phyloP scores from a whole-genome alignment of 2,329 filamentous ascomycete genomes.

The Boeremia exigua region DNA sequence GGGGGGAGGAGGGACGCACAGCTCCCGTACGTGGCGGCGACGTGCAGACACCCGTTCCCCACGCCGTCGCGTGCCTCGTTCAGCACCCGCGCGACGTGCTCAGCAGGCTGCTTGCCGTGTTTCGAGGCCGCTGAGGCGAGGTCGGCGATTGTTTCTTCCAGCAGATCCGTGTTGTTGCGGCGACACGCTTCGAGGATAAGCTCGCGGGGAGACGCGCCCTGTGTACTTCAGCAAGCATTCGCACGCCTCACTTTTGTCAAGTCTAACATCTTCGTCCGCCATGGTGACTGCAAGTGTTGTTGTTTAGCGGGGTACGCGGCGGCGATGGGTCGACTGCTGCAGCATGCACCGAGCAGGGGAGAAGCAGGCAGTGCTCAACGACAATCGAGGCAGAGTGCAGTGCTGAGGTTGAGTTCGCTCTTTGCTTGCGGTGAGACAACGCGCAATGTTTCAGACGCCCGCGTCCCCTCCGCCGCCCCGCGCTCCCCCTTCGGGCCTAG shows the following conservation, averaged over 20 bases:
- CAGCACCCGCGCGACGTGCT: conserved; percentile 75
- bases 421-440: conserved; percentile 12
- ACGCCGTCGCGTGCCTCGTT: conserved; percentile 86
- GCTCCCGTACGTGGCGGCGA: conserved; percentile 84
- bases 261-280: conserved; percentile 45
- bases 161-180: conserved; percentile 86
- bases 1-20: conserved; percentile 62
- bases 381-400: background rate
- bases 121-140: conserved; percentile 54
- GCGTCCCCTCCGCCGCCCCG: conserved; percentile 23
- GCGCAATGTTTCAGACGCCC: conserved; percentile 6
- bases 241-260: no score
- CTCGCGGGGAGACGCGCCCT: conserved; percentile 87
- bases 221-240: conserved; percentile 18
- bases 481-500: conserved; percentile 32
- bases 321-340: background rate
- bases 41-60: conserved; percentile 87
- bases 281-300: conserved; percentile 24
- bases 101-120: conserved; percentile 59
- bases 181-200: conserved; percentile 91
- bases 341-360: background rate
- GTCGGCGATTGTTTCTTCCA: conserved; percentile 72
- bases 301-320: conserved; percentile 3
- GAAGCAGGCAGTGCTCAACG: background rate
- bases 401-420: background rate